A percentile compares a stretch with the other conserved stretches of the same genome.
Conservation (phyloP, 805 yeast species). For the Monosporozyma siamensis region DNA sequence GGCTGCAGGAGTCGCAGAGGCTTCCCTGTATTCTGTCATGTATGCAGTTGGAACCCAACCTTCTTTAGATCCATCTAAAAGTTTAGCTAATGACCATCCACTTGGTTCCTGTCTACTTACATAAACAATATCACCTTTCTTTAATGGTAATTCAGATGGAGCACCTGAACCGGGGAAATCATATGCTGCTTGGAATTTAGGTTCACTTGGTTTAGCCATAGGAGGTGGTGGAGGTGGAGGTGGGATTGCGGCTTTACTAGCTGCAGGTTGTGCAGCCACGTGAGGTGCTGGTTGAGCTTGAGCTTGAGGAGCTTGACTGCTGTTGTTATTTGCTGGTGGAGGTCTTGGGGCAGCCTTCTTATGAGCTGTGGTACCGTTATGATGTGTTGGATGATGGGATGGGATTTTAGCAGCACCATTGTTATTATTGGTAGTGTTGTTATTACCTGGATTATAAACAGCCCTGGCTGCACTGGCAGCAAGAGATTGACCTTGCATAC, state of each 20-base stretch:
- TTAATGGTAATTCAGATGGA: conserved; percentile 70
- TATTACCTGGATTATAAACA: conserved; percentile 27
- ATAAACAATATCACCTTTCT: conserved; percentile 65
- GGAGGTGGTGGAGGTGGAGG: conserved; percentile 77
- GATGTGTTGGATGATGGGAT: conserved; percentile 11
- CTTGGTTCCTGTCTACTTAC: conserved; percentile 66
- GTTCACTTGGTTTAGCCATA: conserved; percentile 51
- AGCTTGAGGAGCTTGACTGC: conserved; percentile 17
- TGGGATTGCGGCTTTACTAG: conserved; percentile 22
- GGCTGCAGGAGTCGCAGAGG: conserved; percentile 22
- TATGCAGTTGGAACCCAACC: conserved; percentile 99
- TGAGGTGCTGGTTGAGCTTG: conserved; percentile 6
- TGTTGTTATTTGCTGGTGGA: conserved; percentile 2
- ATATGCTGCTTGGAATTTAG: conserved; percentile 76
- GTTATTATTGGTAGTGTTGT: no score
- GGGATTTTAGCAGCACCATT: conserved; percentile 20
- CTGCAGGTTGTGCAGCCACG: conserved; percentile 4
- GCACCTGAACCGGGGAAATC: conserved; percentile 83
- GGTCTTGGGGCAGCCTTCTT: conserved; percentile 33
- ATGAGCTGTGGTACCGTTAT: conserved; percentile 38
- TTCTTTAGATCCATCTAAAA: conserved; percentile 62
- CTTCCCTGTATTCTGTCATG: conserved; percentile 46
- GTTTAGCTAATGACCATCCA: conserved; percentile 91
- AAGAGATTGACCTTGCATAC: conserved; percentile 17
- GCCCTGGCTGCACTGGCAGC: conserved; percentile 37